A percentile compares a stretch with the other conserved stretches of the same genome.
phyloP scores from a whole-genome alignment of 2,329 filamentous ascomycete genomes.

The Hypoxylon sp. region DNA sequence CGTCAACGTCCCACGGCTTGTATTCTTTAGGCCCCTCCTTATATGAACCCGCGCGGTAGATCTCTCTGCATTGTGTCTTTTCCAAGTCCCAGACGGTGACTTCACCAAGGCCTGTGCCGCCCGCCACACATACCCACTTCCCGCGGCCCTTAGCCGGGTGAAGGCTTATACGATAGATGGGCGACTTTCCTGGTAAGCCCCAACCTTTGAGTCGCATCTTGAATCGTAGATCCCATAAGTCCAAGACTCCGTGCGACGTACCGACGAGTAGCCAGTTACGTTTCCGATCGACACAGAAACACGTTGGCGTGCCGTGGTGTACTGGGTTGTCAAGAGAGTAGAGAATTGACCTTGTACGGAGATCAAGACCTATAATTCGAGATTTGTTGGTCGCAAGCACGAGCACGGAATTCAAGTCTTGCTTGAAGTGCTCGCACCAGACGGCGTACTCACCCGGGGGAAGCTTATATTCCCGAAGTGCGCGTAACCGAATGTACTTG shows the following conservation, averaged over 20 bases:
- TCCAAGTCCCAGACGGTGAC: constrained; percentile 97
- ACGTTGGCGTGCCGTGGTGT: constrained; percentile 91
- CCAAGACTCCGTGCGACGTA: constrained; percentile 91
- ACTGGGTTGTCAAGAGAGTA: constrained; percentile 89
- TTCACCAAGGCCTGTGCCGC: constrained; percentile 88
- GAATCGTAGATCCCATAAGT: constrained; percentile 98
- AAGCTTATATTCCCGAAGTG: constrained; percentile 86
- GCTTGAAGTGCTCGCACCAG: constrained; percentile 93
- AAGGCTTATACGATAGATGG: constrained; percentile 83
- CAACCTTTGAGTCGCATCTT: constrained; percentile 87
- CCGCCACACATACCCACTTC: constrained; percentile 89
- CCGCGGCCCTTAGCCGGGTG: constrained; percentile 85
- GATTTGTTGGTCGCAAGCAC: constrained; percentile 89
- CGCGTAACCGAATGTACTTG: constrained; percentile 82
- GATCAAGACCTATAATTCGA: constrained; percentile 85
- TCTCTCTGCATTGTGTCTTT: constrained; percentile 87
- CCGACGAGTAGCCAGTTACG: constrained; percentile 93
- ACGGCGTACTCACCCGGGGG: constrained; percentile 81
- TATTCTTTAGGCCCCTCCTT: constrained; percentile 77
- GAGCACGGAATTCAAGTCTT: constrained; percentile 85
- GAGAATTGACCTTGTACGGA: constrained; percentile 86
- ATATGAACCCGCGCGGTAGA: constrained; percentile 80
- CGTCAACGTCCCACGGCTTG: constrained; percentile 89
- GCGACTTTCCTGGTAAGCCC: constrained; percentile 84
- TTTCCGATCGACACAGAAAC: constrained; percentile 88